Evolutionary conservation across 441 rosid genomes (phyloP), one percentile per base, ranked within the genome.

Genomic region (Syzygium malaccense): DNA sequence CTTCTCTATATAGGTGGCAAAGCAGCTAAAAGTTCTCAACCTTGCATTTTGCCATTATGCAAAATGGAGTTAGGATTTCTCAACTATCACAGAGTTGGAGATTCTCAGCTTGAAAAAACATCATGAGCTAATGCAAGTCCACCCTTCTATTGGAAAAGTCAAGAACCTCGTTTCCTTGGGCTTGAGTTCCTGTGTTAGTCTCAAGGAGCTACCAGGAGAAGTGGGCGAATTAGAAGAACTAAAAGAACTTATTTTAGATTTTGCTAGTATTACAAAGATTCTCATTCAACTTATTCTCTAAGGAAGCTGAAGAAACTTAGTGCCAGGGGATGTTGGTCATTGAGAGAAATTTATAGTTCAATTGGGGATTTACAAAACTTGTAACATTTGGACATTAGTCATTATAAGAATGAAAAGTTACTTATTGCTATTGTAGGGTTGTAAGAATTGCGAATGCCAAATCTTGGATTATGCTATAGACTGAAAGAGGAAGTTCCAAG

Each of bases 11-110:
- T 60, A 60, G 66, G 66, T 30, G 17, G 14, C 17, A 28, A 60
- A 4, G 66, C 30, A 7, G 66, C 66, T 60, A 5, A 28, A 28
- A 28, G 32, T 60, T 60, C 64, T 58, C 15, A 6, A 58, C 15
- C 30, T 58, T 56, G 1, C 3, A 23, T 1, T 1, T 4, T 56
- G 64, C 30, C 0, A 12, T 0, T 2, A 58, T 58, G 4, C 28
- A 26, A 60, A 15, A 26, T 28, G 30, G 4, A 26, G 1, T 13
- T 32, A 6, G 13, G 66, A 60, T 60, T 15, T 60, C 66, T 60
- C 66, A 0, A 0, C 32, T 60, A 2, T 58, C n/a, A 58, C 7
- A 58, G 3, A 12, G 14, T 58, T 58, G n/a, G 7, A 58, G 30
- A 58, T 58, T 58, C 30, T 58, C 7, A 12, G 11, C 64, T 58